Evolutionary conservation across 2,329 filamentous ascomycete genomes (phyloP).

Genomic region (Diaporthe nobilis): DNA sequence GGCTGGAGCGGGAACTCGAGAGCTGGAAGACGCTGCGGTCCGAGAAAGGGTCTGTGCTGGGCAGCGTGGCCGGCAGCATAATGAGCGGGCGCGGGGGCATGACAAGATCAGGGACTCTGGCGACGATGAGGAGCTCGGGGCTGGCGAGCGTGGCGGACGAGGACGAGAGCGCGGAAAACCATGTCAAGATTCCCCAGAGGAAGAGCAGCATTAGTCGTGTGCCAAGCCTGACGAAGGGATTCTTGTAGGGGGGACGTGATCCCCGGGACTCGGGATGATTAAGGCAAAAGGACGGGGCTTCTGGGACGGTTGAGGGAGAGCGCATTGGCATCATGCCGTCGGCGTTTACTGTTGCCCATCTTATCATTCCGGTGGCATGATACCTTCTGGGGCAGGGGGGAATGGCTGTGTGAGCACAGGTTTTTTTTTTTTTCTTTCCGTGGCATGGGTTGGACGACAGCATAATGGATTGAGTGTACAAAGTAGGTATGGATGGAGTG

Average conservation of each 20-base stretch:
- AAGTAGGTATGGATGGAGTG: conserved; percentile 15
- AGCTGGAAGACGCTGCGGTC: conserved; percentile 83
- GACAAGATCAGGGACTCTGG: conserved; percentile 48
- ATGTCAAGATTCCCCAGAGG: conserved; percentile 72
- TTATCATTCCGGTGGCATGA: conserved; percentile 18
- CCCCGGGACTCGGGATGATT: conserved; percentile 30
- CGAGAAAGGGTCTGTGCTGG: conserved; percentile 66
- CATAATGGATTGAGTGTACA: conserved; percentile 32
- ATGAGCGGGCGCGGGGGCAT: conserved; percentile 47
- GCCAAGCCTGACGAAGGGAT: conserved; percentile 83
- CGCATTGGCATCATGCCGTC: conserved; percentile 17
- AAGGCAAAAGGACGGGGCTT: conserved; percentile 10
- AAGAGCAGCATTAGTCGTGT: conserved; percentile 75
- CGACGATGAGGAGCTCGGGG: conserved; percentile 61
- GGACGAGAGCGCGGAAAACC: conserved; percentile 55
- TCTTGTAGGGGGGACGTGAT: conserved; percentile 64
- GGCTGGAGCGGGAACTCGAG: conserved; percentile 90
- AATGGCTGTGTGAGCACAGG: conserved; percentile 23
- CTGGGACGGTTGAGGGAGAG: neutral
- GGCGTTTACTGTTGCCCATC: conserved; percentile 35
- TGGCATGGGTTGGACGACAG: conserved; percentile 33
- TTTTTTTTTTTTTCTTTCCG: neutral
- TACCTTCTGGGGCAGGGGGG: neutral
- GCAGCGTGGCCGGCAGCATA: conserved; percentile 45
- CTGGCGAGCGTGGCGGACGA: conserved; percentile 52